Percentiles rank a stretch among this genome's conserved stretches.
These are phyloP conservation scores for Chlorella sp. DNA, from an alignment of 139 green algal species.

Conservation along the genomic window DNA sequence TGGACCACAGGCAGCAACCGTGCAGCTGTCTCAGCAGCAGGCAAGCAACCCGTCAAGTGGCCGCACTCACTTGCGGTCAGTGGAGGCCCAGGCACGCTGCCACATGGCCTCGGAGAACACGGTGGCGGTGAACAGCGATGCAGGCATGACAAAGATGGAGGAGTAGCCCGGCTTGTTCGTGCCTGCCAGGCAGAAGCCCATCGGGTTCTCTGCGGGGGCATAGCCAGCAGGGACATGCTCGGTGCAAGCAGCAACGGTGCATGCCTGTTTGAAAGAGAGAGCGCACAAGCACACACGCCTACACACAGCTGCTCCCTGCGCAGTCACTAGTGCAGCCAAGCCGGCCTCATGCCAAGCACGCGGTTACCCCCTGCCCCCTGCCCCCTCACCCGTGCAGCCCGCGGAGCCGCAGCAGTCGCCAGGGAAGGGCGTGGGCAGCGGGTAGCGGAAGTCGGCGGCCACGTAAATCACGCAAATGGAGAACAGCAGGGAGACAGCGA, in stretches of 20 bases:
- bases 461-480: constrained; percentile 72
- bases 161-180: constrained; percentile 61
- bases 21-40: no score
- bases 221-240: no score
- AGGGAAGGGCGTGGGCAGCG: constrained; percentile 64
- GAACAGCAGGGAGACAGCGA: constrained; percentile 53
- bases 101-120: constrained; percentile 88
- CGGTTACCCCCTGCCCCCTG: background rate
- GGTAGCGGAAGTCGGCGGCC: constrained; percentile 65
- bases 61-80: constrained; percentile 66
- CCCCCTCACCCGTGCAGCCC: background rate
- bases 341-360: no score
- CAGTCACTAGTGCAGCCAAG: no score
- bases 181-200: constrained; percentile 21
- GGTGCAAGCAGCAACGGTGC: no score
- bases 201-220: constrained; percentile 23
- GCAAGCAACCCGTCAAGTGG: background rate
- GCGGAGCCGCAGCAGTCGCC: constrained; percentile 35
- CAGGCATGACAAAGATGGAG: constrained; percentile 75
- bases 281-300: no score
- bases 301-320: no score
- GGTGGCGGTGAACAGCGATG: constrained; percentile 75
- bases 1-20: no score
- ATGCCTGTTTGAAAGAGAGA: no score
- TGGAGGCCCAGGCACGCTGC: constrained; percentile 66